A percentile compares a stretch with the other conserved stretches of the same genome.
Evolutionary conservation across 352 stramenopile genomes (phyloP).

Genomic region (Thalassiosira mediterranea): DNA sequence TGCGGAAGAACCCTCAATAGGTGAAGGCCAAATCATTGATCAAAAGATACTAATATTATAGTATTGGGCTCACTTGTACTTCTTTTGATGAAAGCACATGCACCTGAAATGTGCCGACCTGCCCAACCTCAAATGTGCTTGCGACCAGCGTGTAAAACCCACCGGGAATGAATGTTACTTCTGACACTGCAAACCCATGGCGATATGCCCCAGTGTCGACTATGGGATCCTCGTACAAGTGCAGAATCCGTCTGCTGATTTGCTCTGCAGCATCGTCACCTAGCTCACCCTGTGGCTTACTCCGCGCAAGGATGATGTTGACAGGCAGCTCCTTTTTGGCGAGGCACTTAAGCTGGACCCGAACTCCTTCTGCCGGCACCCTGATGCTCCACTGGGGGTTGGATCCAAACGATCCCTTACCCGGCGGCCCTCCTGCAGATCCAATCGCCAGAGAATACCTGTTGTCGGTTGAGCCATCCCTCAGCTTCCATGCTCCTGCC

Average conservation of each 20-base stretch:
- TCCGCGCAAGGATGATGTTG: constrained; percentile 52
- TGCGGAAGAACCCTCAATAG: no score
- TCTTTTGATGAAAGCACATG: constrained; percentile 27
- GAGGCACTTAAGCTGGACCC: constrained; percentile 61
- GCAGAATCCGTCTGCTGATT: constrained; percentile 37
- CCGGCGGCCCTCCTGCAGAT: constrained; percentile 55
- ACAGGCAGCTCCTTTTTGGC: constrained; percentile 50
- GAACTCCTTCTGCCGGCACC: constrained; percentile 25
- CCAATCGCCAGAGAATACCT: constrained; percentile 8
- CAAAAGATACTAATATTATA: no score
- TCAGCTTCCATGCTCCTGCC: constrained; percentile 47
- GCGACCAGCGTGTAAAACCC: constrained; percentile 65
- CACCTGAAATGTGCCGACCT: constrained; percentile 52
- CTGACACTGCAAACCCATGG: constrained; percentile 63
- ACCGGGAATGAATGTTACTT: constrained; percentile 32
- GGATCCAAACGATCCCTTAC: constrained; percentile 48
- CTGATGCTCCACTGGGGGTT: constrained; percentile 68
- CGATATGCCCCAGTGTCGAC: constrained; percentile 72
- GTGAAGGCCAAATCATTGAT: no score
- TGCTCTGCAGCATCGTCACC: neutral
- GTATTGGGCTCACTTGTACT: no score
- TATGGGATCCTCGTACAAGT: constrained; percentile 47
- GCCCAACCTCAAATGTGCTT: constrained; percentile 50
- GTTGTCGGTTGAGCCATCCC: constrained; percentile 4
- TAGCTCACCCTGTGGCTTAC: neutral